These are phyloP conservation scores for Rehmannia glutinosa DNA, from an alignment of 257 asterid genomes.

Conservation along the genomic window DNA sequence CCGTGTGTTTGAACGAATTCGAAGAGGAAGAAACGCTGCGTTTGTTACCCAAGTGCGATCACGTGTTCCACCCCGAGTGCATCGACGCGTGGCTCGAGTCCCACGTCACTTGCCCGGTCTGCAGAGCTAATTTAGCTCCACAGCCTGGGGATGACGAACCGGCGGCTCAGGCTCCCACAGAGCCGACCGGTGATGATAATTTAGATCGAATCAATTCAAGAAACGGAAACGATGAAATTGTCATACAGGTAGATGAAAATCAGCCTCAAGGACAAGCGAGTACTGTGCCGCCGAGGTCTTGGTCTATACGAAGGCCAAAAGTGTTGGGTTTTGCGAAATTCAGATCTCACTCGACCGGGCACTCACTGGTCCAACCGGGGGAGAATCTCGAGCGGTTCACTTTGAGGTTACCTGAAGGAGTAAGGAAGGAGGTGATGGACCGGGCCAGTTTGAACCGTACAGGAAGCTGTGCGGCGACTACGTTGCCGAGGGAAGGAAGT, in stretches of 20 bases:
- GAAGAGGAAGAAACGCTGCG: constrained; percentile 73
- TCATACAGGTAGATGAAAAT: constrained; percentile 35
- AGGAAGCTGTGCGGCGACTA: constrained; percentile 28
- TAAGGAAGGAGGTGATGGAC: constrained; percentile 67
- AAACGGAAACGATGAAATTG: constrained; percentile 30
- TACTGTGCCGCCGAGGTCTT: too few species aligned
- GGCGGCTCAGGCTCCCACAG: too few species aligned
- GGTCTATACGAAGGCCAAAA: constrained; percentile 33
- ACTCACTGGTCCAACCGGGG: constrained; percentile 68
- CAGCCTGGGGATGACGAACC: too few species aligned
- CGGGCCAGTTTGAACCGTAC: constrained; percentile 60
- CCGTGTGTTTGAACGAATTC: constrained; percentile 89
- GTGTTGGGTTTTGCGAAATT: constrained; percentile 48
- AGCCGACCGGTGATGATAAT: not conserved
- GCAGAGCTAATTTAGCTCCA: constrained; percentile 57
- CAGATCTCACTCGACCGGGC: constrained; percentile 93
- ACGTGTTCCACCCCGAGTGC: constrained; percentile 89
- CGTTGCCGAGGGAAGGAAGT: constrained; percentile 40
- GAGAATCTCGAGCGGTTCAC: constrained; percentile 74
- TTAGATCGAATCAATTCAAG: too few species aligned
- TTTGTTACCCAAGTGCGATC: constrained; percentile 82
- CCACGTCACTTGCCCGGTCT: constrained; percentile 92
- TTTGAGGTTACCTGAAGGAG: constrained; percentile 48
- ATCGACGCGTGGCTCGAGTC: constrained; percentile 87
- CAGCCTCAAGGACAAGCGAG: not conserved